Conservation (phyloP, 768 basidiomycete species). For the Tulasnella sp. region DNA sequence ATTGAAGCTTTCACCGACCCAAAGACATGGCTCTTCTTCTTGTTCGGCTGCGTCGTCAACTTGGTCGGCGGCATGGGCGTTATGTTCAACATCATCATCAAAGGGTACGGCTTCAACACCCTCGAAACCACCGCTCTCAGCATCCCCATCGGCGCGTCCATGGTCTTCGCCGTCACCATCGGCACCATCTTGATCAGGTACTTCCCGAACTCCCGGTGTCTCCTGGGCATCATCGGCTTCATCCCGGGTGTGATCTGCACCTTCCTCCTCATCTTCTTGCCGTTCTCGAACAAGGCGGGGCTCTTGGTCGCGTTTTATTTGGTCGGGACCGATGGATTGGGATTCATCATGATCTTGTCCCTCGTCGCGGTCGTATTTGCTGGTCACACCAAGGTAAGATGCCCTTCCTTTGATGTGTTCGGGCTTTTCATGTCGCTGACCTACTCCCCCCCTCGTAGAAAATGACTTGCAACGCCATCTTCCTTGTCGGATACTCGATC, state of each 20-base stretch:
- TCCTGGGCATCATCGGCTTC: slow-evolving; percentile 15
- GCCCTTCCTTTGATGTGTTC: too few species aligned
- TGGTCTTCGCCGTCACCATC: slow-evolving; percentile 8
- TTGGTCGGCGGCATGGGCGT: slow-evolving; percentile 31
- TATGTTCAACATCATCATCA: slow-evolving; percentile 28
- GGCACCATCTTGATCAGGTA: not conserved
- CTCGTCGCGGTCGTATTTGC: slow-evolving; percentile 13
- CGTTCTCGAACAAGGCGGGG: slow-evolving; percentile 18
- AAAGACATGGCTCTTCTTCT: slow-evolving; percentile 28
- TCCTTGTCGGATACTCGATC: slow-evolving; percentile 25
- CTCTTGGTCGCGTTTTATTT: slow-evolving; percentile 22
- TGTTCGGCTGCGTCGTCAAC: slow-evolving; percentile 22
- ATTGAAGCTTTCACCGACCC: slow-evolving; percentile 28
- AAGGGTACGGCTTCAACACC: slow-evolving; percentile 25
- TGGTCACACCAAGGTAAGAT: slow-evolving; percentile 24
- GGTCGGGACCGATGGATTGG: not conserved
- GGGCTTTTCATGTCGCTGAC: too few species aligned
- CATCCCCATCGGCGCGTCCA: slow-evolving; percentile 21
- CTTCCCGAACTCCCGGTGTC: slow-evolving; percentile 10
- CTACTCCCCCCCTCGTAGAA: not conserved
- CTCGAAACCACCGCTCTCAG: slow-evolving; percentile 26
- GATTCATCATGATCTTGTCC: slow-evolving; percentile 16
- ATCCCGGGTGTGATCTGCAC: not conserved
- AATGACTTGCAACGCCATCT: slow-evolving; percentile 26
- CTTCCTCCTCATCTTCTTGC: slow-evolving; percentile 24